Base-by-base conservation (phyloP, 2,329 filamentous ascomycete species). In the Epichloe hybrida region DNA sequence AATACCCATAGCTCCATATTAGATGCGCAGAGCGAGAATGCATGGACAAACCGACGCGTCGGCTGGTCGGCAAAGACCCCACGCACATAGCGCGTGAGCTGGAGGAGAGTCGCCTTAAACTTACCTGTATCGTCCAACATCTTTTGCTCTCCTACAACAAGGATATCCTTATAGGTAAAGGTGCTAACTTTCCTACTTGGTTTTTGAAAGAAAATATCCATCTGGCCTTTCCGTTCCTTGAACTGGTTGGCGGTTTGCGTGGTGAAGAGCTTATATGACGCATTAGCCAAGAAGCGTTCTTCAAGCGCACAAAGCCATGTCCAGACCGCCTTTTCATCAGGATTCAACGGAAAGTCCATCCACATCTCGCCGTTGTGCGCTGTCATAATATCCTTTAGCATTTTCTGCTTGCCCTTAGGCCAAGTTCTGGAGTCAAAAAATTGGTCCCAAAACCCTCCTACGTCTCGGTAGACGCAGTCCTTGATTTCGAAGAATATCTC, bases 1-100 rank as follows among this genome's bases (percentile, higher is more conserved):
- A 60, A 62, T 6, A 61, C 41, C 56, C 55, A 58, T 13, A 59
- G 48, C 47, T 62, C 58, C 48, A 59, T 54, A 20, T 37, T 53
- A 0, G 53, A 54, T 11, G 34, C 52, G 37, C 17, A 43, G 15
- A 56, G 36, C 2, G 20, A 27, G 40, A 53, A 60, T 2, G 44
- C 57, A 35, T 59, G 55, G 2, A 57, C 20, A 20, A 56, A 59
- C 2, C 55, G 52, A 27, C 59, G 58, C 1, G 56, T 57, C 3
- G 60, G 59, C 15, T 60, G 55, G 45, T 56, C 43, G 4, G 51
- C 39, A 12, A 52, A 52, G n/a, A 52, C 43, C 15, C 48, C 48
- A 44, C 54, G 55, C 7, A 59, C 52, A 48, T 58, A 43, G 5
- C 55, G 49, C 17, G 53, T 45, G 12, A 60, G 49, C 31, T 58